Base-by-base conservation (phyloP, 139 green algal species). In the Spirogloea muscicola region DNA sequence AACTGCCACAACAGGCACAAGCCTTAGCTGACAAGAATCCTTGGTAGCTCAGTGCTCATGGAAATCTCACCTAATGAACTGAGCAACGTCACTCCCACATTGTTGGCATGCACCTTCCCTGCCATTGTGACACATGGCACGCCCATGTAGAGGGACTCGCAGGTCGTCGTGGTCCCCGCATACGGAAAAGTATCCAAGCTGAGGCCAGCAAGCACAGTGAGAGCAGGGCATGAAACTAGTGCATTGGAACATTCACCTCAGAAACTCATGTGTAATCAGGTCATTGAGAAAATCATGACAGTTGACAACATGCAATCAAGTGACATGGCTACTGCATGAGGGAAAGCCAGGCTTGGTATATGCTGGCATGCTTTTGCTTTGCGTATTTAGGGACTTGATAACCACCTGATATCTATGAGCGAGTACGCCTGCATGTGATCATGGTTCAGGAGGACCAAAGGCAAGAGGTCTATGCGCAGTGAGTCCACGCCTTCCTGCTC, bases 101-200 rank as follows among this genome's bases (percentile, higher is more conserved):
- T 98, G 79, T 97, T 91, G 0, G 94, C 94, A 73, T 98, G 94
- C 81, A 93, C 92, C 29, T 46, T 3, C 27, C 94, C 94, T 6
- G 43, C 60, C 62, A 96, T 72, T 0, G 93, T 96, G n/a, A 97
- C 60, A 57, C 84, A 90, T 1, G 93, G 92, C 10, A 97, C 93
- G 7, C 93, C 86, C 94, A 98, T 98, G 79, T 86, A 95, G 5
- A 98, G 61, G 0, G 88, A 87, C 83, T 98, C 94, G 46, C 87
- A 91, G 1, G 94, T 98, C 13, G 94, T 98, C 43, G 94, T 98
- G 21, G 94, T 98, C 37, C 94, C 94, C 33, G 94, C 91, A 49
- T 98, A 98, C 1, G 94, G 94, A 58, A 91, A 98, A 1, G 94
- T 90, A 83, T 98, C 94, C 39, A 98, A 77, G 52, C 83, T 88